Percentiles rank a stretch among this genome's conserved stretches.
phyloP scores from a whole-genome alignment of 371 early-diverging fungal species.

The Synchytrium microbalum region DNA sequence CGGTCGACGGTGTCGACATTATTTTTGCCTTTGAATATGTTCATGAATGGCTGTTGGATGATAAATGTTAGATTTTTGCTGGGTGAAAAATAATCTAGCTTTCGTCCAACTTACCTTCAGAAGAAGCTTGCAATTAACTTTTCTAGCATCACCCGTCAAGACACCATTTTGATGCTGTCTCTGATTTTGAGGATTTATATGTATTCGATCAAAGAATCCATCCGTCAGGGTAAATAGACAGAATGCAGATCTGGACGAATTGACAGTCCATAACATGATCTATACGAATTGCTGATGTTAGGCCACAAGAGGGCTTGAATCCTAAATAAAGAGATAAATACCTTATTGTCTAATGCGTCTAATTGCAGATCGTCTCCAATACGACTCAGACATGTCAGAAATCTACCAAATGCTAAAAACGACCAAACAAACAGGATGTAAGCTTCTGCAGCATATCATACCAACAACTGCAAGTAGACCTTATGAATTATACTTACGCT shows the following conservation, averaged over 20 bases:
- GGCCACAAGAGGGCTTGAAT: not conserved
- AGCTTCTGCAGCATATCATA: not conserved
- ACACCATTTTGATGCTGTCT: not conserved
- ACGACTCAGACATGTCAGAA: conserved; percentile 38
- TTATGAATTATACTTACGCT: conserved; percentile 11
- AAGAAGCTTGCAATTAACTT: not conserved
- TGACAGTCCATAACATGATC: conserved; percentile 44
- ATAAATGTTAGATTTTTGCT: not conserved
- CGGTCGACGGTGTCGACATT: conserved; percentile 35
- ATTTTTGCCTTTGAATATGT: conserved; percentile 36
- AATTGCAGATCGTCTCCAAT: conserved; percentile 47
- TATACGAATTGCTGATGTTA: conserved; percentile 13
- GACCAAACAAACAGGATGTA: conserved; percentile 2
- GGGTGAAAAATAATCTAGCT: not conserved
- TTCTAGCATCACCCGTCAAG: not conserved
- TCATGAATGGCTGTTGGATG: conserved; percentile 31
- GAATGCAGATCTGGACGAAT: conserved; percentile 48
- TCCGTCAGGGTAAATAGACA: not conserved
- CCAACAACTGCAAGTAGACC: conserved; percentile 1
- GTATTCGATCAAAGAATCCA: not conserved
- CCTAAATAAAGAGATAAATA: not conserved
- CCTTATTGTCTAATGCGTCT: conserved; percentile 23
- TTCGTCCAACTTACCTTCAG: conserved; percentile 3
- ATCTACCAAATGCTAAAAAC: conserved; percentile 34
- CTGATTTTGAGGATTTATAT: not conserved